Evolutionary conservation across 345 rosid species (phyloP).

Genomic region (Heritiera littoralis): DNA sequence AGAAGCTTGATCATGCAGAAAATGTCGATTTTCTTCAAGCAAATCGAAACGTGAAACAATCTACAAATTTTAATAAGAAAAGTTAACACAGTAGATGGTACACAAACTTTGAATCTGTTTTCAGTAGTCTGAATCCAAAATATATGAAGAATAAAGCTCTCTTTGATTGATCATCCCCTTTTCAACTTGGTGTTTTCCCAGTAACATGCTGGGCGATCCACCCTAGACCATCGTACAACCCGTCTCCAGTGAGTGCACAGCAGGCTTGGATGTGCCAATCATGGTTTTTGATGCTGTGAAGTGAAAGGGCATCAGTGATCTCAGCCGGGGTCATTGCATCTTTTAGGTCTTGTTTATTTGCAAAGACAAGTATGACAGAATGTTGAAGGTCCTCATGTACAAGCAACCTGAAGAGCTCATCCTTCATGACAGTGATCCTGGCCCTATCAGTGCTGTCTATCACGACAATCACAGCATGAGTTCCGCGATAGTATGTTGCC

Average conservation of each 20-base stretch:
- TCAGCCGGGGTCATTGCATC: constrained; percentile 95
- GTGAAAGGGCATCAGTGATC: constrained; percentile 81
- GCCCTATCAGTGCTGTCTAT: constrained; percentile 95
- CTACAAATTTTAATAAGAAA: constrained; percentile 18
- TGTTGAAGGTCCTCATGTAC: constrained; percentile 80
- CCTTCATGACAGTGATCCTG: constrained; percentile 85
- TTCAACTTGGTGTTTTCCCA: constrained; percentile 54
- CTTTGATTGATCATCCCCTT: neutral
- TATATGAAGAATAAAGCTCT: neutral
- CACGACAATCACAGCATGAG: constrained; percentile 82
- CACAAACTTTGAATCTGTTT: constrained; percentile 24
- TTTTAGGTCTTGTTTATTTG: constrained; percentile 89
- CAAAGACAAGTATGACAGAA: constrained; percentile 76
- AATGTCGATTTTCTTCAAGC: constrained; percentile 4
- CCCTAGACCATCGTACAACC: constrained; percentile 78
- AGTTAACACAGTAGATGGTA: constrained; percentile 27
- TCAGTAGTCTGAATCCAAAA: constrained; percentile 10
- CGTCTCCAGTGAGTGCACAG: constrained; percentile 87
- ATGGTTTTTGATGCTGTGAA: constrained; percentile 88
- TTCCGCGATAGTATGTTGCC: constrained; percentile 94
- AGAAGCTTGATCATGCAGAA: constrained; percentile 32
- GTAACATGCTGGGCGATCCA: constrained; percentile 90
- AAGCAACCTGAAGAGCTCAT: constrained; percentile 74
- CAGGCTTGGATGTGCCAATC: constrained; percentile 99
- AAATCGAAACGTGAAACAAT: constrained; percentile 23